phyloP scores from a whole-genome alignment of 2,329 filamentous ascomycete genomes.

The Penicillium verrucosum region DNA sequence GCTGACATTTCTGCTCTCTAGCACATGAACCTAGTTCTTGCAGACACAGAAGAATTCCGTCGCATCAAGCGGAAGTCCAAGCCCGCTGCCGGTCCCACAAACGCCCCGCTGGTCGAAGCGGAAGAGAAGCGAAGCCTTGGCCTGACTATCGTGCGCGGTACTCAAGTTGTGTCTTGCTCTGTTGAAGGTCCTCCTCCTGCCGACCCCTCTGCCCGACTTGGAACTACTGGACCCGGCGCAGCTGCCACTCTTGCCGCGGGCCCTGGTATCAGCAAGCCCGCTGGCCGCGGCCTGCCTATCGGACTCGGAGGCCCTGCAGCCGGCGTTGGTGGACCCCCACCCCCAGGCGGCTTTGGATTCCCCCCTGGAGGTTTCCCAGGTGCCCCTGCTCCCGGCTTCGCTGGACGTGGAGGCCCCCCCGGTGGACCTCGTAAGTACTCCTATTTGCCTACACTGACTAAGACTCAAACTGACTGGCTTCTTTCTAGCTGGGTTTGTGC shows the following conservation, averaged over 20 bases:
- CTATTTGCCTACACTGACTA: not conserved
- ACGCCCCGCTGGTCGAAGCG: constrained; percentile 69
- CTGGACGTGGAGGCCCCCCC: constrained; percentile 50
- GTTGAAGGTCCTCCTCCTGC: constrained; percentile 94
- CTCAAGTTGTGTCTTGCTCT: constrained; percentile 89
- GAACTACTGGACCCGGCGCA: constrained; percentile 65
- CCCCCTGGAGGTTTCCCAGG: constrained; percentile 55
- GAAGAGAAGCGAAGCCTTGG: constrained; percentile 98
- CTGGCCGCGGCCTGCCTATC: constrained; percentile 77
- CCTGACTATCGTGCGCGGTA: constrained; percentile 88
- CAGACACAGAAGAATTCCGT: constrained; percentile 97
- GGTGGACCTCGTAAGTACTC: constrained; percentile 52
- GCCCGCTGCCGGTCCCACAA: constrained; percentile 55
- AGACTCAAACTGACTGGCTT: constrained; percentile 19
- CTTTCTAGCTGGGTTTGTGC: constrained; percentile 45
- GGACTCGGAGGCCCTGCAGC: constrained; percentile 85
- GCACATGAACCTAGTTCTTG: constrained; percentile 99
- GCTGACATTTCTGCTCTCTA: constrained; percentile 36
- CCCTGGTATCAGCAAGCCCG: constrained; percentile 85
- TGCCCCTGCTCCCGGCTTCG: constrained; percentile 49
- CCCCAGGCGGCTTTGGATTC: constrained; percentile 56
- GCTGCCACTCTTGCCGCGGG: constrained; percentile 73
- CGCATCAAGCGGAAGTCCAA: constrained; percentile 84
- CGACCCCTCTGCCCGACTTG: constrained; percentile 85
- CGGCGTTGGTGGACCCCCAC: constrained; percentile 76